These are phyloP conservation scores for Thielaviopsis populi DNA, from an alignment of 2,329 filamentous ascomycete species.

Conservation along the genomic window DNA sequence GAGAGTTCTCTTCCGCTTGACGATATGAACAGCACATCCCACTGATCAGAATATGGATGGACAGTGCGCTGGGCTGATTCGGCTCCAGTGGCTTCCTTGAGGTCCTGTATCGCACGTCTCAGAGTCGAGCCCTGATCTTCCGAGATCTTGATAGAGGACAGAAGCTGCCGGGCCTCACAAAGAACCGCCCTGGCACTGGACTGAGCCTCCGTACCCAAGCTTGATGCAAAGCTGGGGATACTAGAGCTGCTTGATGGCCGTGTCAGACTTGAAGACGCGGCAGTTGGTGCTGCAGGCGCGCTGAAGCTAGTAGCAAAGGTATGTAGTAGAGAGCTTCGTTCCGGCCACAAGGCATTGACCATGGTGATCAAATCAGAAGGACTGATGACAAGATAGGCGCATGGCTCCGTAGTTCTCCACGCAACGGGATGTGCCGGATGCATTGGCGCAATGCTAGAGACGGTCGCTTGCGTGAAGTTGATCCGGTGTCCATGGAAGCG, in stretches of 20 bases:
- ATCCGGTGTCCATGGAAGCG: constrained; percentile 38
- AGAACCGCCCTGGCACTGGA: constrained; percentile 22
- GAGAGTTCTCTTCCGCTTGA: constrained; percentile 55
- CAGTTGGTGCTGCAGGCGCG: constrained; percentile 53
- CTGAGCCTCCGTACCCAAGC: constrained; percentile 24
- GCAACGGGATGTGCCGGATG: not conserved
- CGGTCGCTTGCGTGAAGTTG: not conserved
- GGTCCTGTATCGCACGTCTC: constrained; percentile 53
- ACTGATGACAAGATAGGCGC: constrained; percentile 62
- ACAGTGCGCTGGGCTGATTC: constrained; percentile 52
- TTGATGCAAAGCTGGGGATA: constrained; percentile 40
- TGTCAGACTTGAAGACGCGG: constrained; percentile 51
- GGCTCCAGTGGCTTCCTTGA: constrained; percentile 48
- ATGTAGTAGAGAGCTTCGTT: constrained; percentile 48
- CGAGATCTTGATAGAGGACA: not conserved
- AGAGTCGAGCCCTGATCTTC: constrained; percentile 43
- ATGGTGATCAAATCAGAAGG: constrained; percentile 66
- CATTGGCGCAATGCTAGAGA: not conserved
- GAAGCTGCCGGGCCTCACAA: not conserved
- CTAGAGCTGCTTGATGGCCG: constrained; percentile 42
- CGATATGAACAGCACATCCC: constrained; percentile 69
- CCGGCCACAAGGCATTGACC: constrained; percentile 71
- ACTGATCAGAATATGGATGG: constrained; percentile 69
- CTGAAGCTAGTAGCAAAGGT: constrained; percentile 42
- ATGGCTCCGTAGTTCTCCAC: not conserved